Conservation (phyloP, 1,284 basidiomycete species). For the Sutorius eximius region DNA sequence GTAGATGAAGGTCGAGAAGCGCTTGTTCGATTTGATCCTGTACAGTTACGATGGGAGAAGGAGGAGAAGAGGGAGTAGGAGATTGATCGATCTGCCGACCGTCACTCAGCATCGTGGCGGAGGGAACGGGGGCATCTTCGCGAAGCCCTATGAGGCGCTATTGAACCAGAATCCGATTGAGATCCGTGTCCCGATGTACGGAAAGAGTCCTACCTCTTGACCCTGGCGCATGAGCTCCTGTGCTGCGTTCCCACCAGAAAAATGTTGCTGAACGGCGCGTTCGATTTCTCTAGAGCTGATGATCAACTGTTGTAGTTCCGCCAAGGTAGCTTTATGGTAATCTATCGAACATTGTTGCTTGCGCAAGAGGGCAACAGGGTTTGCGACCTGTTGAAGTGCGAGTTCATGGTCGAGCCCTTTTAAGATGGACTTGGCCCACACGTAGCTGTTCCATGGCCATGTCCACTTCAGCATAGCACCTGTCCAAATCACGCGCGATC, state of each 20-base stretch:
- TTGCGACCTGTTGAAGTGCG: slow-evolving; percentile 35
- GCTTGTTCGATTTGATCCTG: slow-evolving; percentile 45
- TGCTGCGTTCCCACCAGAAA: slow-evolving; percentile 42
- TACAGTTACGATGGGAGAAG: slow-evolving; percentile 32
- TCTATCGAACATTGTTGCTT: slow-evolving; percentile 39
- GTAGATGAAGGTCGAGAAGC: slow-evolving; percentile 45
- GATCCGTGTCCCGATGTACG: background rate
- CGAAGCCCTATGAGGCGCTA: slow-evolving; percentile 32
- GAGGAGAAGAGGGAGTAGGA: slow-evolving; percentile 19
- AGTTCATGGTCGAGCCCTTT: background rate
- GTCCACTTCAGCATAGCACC: slow-evolving; percentile 43
- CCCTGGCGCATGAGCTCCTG: slow-evolving; percentile 50
- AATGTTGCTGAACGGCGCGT: slow-evolving; percentile 39
- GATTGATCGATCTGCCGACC: slow-evolving; percentile 26
- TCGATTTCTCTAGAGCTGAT: slow-evolving; percentile 39
- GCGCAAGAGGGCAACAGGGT: slow-evolving; percentile 33
- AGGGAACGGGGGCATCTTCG: background rate
- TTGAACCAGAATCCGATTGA: slow-evolving; percentile 18
- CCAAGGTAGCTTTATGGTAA: slow-evolving; percentile 36
- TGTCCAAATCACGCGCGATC: slow-evolving; percentile 45
- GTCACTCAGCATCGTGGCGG: slow-evolving; percentile 19
- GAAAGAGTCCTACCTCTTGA: slow-evolving; percentile 40
- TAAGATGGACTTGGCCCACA: slow-evolving; percentile 29
- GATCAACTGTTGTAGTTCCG: slow-evolving; percentile 40
- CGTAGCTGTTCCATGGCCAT: slow-evolving; percentile 42